These are phyloP conservation scores for Apiospora koreana DNA, from an alignment of 2,329 filamentous ascomycete species.

Conservation along the genomic window DNA sequence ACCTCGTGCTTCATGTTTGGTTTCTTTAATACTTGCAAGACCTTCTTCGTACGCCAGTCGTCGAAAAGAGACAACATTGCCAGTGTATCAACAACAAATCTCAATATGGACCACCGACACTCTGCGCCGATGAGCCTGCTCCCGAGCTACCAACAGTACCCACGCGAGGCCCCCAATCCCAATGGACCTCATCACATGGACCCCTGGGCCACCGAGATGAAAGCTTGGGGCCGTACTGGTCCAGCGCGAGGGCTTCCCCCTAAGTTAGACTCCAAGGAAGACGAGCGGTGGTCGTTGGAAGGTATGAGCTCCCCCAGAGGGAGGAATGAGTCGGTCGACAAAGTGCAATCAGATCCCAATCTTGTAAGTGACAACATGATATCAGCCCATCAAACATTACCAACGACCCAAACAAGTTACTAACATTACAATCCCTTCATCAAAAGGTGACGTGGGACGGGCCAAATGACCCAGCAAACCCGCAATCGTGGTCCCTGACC, in stretches of 20 bases:
- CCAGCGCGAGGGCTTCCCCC: background rate
- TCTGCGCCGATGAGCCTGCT: background rate
- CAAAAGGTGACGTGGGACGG: conserved; percentile 44
- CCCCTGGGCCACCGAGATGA: background rate
- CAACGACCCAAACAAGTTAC: background rate
- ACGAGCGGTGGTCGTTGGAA: background rate
- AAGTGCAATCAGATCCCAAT: background rate
- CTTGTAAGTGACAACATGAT: background rate
- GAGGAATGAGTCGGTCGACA: background rate
- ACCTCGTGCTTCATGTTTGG: background rate
- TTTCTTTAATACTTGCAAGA: background rate
- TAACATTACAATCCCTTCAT: background rate
- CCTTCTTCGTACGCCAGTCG: background rate
- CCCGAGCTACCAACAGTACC: background rate
- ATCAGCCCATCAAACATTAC: background rate
- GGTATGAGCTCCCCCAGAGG: background rate
- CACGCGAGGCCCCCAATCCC: background rate
- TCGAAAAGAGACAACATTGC: background rate
- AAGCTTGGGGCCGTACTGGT: background rate
- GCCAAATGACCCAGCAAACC: conserved; percentile 40
- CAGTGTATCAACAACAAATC: no score
- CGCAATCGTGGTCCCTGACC: conserved; percentile 46
- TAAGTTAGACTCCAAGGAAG: background rate
- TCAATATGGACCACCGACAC: background rate
- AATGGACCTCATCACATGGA: background rate